These are phyloP conservation scores for Penicillium mononematosum DNA, from an alignment of 495 filamentous ascomycete species.

Conservation along the genomic window DNA sequence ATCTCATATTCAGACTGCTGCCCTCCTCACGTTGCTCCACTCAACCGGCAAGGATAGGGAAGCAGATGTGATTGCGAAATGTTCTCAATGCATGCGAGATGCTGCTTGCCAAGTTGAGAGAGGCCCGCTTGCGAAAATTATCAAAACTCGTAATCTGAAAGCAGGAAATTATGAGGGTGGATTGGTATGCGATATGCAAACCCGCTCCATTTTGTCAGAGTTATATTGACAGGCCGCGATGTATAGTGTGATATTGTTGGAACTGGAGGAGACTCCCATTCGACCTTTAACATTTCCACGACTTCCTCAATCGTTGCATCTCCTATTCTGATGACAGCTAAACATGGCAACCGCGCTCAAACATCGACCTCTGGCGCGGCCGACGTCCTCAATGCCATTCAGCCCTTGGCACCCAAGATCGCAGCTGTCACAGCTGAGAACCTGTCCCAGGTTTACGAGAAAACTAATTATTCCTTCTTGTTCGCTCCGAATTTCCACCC, in stretches of 20 bases:
- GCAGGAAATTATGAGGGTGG: slow-evolving; percentile 72
- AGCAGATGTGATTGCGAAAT: slow-evolving; percentile 76
- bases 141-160: slow-evolving; percentile 53
- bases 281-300: slow-evolving; percentile 97
- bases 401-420: slow-evolving; percentile 69
- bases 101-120: slow-evolving; percentile 67
- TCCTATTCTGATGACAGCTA: slow-evolving; percentile 74
- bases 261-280: slow-evolving; percentile 93
- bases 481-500: slow-evolving; percentile 97
- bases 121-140: slow-evolving; percentile 54
- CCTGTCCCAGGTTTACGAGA: slow-evolving; percentile 65
- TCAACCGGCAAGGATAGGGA: slow-evolving; percentile 78
- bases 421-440: slow-evolving; percentile 66
- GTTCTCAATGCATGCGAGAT: slow-evolving; percentile 65
- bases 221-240: slow-evolving; percentile 8
- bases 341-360: slow-evolving; percentile 95
- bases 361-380: slow-evolving; percentile 95
- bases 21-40: slow-evolving; percentile 83
- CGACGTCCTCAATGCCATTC: slow-evolving; percentile 75
- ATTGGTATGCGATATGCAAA: slow-evolving; percentile 49
- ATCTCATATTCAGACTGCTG: slow-evolving; percentile 77
- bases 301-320: slow-evolving; percentile 91
- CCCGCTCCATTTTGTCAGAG: not conserved
- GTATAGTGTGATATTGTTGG: slow-evolving; percentile 91
- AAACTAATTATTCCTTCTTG: slow-evolving; percentile 89